phyloP scores from a whole-genome alignment of 495 filamentous ascomycete species.

The Xylaria intraflava region DNA sequence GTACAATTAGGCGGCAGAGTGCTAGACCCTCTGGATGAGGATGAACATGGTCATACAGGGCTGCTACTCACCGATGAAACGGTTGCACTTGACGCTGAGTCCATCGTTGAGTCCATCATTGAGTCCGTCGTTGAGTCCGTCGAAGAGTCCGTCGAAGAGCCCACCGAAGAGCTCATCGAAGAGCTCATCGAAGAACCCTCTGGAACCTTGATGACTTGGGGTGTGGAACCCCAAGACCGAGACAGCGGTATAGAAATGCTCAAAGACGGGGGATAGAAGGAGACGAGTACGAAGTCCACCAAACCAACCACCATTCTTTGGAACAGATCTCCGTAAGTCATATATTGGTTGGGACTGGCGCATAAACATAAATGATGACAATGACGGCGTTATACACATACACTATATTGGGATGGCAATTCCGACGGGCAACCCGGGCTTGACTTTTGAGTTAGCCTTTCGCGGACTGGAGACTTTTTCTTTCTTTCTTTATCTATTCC shows the following conservation, averaged over 20 bases:
- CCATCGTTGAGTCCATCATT: no score
- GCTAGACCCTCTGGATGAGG: slow-evolving; percentile 58
- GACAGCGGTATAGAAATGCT: slow-evolving; percentile 48
- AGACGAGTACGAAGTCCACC: neutral
- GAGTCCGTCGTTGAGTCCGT: no score
- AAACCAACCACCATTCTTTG: slow-evolving; percentile 10
- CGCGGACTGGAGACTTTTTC: slow-evolving; percentile 9
- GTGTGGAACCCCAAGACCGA: slow-evolving; percentile 40
- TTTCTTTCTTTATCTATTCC: slow-evolving; percentile 11
- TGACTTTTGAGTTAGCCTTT: slow-evolving; percentile 7
- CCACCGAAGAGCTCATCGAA: no score
- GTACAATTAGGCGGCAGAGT: slow-evolving; percentile 79
- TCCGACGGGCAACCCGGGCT: neutral
- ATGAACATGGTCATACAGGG: slow-evolving; percentile 32
- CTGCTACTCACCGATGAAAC: slow-evolving; percentile 19
- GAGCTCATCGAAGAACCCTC: slow-evolving; percentile 10
- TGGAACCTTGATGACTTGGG: slow-evolving; percentile 20
- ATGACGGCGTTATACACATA: slow-evolving; percentile 12
- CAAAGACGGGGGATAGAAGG: slow-evolving; percentile 26
- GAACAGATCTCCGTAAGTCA: slow-evolving; percentile 15
- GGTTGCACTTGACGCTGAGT: slow-evolving; percentile 11
- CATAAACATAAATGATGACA: slow-evolving; percentile 18
- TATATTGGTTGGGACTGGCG: slow-evolving; percentile 19
- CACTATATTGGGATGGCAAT: neutral
- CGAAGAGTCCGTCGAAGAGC: no score